Percentiles rank a stretch among this genome's conserved stretches.
Evolutionary conservation across 1,284 basidiomycete species (phyloP).

Genomic region (Xanthoconium separans): DNA sequence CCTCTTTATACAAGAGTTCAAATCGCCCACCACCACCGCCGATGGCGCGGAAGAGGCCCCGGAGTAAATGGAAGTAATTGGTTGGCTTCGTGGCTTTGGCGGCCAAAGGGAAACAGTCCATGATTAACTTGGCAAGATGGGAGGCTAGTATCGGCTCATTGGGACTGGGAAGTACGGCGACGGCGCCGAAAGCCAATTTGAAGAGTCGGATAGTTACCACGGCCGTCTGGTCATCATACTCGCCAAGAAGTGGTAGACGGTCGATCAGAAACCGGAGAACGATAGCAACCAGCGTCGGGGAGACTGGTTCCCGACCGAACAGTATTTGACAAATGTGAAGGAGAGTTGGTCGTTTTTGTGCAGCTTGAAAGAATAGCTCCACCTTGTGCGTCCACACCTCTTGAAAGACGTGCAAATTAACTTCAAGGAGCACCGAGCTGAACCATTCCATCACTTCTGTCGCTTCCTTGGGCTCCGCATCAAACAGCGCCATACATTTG

Average conservation of each 20-base stretch:
- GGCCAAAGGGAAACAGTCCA: slow-evolving; percentile 95
- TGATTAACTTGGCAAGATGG: slow-evolving; percentile 91
- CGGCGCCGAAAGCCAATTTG: slow-evolving; percentile 95
- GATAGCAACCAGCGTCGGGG: slow-evolving; percentile 91
- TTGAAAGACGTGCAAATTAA: slow-evolving; percentile 90
- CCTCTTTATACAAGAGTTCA: slow-evolving; percentile 95
- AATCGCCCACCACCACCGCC: slow-evolving; percentile 94
- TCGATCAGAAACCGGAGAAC: slow-evolving; percentile 87
- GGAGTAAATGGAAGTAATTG: slow-evolving; percentile 94
- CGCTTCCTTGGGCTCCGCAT: slow-evolving; percentile 80
- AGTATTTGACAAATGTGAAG: slow-evolving; percentile 87
- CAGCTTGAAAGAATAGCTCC: slow-evolving; percentile 81
- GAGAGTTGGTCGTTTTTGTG: slow-evolving; percentile 76
- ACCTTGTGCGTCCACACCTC: slow-evolving; percentile 94
- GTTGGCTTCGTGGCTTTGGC: slow-evolving; percentile 89
- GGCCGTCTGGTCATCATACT: slow-evolving; percentile 80
- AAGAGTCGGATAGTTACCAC: slow-evolving; percentile 87
- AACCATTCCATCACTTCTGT: slow-evolving; percentile 90
- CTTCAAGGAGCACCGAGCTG: slow-evolving; percentile 73
- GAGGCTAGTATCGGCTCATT: slow-evolving; percentile 94
- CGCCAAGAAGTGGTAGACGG: slow-evolving; percentile 81
- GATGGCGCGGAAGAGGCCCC: slow-evolving; percentile 94
- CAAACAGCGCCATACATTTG: slow-evolving; percentile 84
- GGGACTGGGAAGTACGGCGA: slow-evolving; percentile 71
- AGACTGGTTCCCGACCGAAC: slow-evolving; percentile 82